Conservation (phyloP, 139 green algal genomes). For the Zygnema circumcarinatum region DNA sequence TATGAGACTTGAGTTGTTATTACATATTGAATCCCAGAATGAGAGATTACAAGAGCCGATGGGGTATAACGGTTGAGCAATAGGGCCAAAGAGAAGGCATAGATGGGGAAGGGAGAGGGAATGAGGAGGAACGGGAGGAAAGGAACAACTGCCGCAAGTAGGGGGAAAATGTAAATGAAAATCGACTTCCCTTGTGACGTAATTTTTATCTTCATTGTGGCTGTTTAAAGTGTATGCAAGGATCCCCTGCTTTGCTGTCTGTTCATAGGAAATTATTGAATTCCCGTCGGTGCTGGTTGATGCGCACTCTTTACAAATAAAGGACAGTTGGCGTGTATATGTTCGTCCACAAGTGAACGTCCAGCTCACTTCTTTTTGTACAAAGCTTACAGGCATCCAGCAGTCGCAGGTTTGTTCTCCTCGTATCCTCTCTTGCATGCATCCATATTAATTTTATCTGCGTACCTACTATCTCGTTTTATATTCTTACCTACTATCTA, state of each 20-base stretch:
- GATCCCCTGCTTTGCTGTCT: too few species aligned
- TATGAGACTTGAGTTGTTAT: slow-evolving; percentile 7
- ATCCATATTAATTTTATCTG: background rate
- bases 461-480: background rate
- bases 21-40: background rate
- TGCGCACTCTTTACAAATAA: slow-evolving; percentile 51
- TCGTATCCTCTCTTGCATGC: too few species aligned
- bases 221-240: too few species aligned
- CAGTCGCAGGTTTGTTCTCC: slow-evolving; percentile 62
- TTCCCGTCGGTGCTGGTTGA: slow-evolving; percentile 69
- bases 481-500: background rate
- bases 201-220: too few species aligned
- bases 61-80: too few species aligned
- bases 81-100: too few species aligned
- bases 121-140: too few species aligned
- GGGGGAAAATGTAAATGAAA: too few species aligned
- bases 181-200: too few species aligned
- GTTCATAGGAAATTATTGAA: slow-evolving; percentile 76
- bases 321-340: slow-evolving; percentile 67
- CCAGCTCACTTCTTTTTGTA: slow-evolving; percentile 72
- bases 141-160: too few species aligned
- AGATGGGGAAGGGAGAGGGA: too few species aligned
- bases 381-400: slow-evolving; percentile 73
- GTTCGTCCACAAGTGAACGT: slow-evolving; percentile 70
- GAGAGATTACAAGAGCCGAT: too few species aligned